Base-by-base conservation (phyloP, 2,329 filamentous ascomycete genomes). In the Metarhizium robertsii region DNA sequence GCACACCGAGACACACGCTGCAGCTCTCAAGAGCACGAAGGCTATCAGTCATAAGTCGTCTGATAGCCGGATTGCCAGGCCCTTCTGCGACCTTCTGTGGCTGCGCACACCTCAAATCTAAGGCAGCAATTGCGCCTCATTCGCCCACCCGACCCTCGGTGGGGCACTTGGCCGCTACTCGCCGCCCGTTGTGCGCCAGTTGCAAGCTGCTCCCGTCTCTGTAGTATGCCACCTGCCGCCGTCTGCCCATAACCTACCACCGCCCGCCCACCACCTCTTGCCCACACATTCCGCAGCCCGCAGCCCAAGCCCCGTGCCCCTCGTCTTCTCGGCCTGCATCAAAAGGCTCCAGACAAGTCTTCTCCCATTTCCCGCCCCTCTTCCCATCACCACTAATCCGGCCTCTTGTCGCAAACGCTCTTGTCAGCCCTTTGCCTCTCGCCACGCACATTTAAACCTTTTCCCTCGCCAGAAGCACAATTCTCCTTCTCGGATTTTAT, bases 271-370 rank as follows among this genome's bases (percentile, higher is more conserved):
- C 51, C 52, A 20, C 50, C 48, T 48, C 49, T 25, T 34, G 32
- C 13, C 38, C 38, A 40, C 38, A 13, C 38, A 40, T 13, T 40
- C 38, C 38, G 14, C 11, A 11, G 38, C 38, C 38, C 11, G 14
- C 55, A 45, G 52, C 36, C 52, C n/a, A 47, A 38, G 50, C 20
- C 53, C 53, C 53, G 43, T 59, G 58, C 55, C 57, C 59, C 59
- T 61, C 55, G 49, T 25, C 38, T 61, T 62, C 63, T 60, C 60
- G 59, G 57, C 60, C 59, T 58, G 60, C 57, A 62, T 51, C 59
- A 45, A 45, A 47, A 29, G 45, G 52, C 52, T 18, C 32, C 32
- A 34, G 32, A 25, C 40, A 47, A 48, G 43, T 52, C 55, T 56
- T 50, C 53, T 50, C 54, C 56, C 56, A 54, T 52, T 50, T 52